A percentile compares a stretch with the other conserved stretches of the same genome.
Conservation (phyloP, 1,139 yeast genomes). For the Yamadazyma atlantica region DNA sequence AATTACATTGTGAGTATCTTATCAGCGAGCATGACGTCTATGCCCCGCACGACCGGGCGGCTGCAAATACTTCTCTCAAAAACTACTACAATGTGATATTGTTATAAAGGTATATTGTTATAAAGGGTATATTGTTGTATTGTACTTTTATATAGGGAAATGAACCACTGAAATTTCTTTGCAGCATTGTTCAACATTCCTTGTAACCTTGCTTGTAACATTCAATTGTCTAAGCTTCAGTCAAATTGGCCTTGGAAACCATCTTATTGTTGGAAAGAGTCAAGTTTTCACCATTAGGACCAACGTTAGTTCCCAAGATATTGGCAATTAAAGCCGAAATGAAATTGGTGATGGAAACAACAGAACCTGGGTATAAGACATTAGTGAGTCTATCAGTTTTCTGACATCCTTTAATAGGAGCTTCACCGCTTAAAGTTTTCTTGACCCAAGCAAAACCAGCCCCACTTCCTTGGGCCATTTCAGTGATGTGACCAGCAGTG, state of each 20-base stretch:
- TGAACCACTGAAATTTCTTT: no score
- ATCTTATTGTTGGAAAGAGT: slow-evolving; percentile 4
- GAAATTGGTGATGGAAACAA: slow-evolving; percentile 3
- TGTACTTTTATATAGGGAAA: no score
- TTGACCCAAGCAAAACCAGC: slow-evolving; percentile 31
- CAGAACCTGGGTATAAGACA: slow-evolving; percentile 23
- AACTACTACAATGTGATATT: no score
- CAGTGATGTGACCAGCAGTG: slow-evolving; percentile 29
- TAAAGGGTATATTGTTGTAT: no score
- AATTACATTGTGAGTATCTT: not conserved
- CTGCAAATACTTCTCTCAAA: no score
- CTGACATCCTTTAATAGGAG: slow-evolving; percentile 29
- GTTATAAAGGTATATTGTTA: no score
- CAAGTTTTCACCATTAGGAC: slow-evolving; percentile 19
- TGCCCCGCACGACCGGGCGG: no score
- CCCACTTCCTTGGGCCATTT: slow-evolving; percentile 26
- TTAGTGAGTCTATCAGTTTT: slow-evolving; percentile 22
- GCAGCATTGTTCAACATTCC: no score
- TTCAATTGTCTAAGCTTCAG: slow-evolving; percentile 1
- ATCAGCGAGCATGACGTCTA: no score
- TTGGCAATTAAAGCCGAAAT: slow-evolving; percentile 11
- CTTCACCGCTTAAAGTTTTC: slow-evolving; percentile 19
- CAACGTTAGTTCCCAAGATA: slow-evolving; percentile 13
- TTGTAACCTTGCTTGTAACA: not conserved
- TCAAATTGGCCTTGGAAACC: slow-evolving; percentile 9